These are phyloP conservation scores for Linnemannia exigua DNA, from an alignment of 192 early-diverging fungal species.

Conservation along the genomic window DNA sequence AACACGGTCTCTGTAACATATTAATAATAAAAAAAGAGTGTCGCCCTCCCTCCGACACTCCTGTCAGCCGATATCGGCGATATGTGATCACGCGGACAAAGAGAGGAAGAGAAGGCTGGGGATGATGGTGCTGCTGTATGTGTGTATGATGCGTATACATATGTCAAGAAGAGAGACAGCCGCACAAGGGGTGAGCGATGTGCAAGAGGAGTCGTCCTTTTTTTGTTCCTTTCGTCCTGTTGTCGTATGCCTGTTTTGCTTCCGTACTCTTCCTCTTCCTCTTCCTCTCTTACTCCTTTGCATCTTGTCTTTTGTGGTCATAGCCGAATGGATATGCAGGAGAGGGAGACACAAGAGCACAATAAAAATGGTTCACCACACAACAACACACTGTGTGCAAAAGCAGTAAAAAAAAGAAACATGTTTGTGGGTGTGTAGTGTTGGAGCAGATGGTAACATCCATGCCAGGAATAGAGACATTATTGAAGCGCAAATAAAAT, in stretches of 20 bases:
- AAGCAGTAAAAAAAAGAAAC: neutral
- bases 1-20: too few species aligned
- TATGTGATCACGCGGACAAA: neutral
- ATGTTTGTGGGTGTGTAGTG: too few species aligned
- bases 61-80: constrained; percentile 4
- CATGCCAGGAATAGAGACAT: constrained; percentile 3
- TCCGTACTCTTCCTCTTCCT: neutral
- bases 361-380: constrained; percentile 1
- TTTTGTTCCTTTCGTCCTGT: neutral
- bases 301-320: neutral
- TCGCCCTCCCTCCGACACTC: neutral
- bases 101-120: neutral
- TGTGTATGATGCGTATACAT: neutral
- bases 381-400: neutral
- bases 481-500: neutral
- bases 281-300: neutral
- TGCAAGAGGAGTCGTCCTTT: neutral
- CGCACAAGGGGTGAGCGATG: neutral
- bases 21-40: too few species aligned
- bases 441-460: constrained; percentile 9
- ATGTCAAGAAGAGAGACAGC: neutral
- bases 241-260: too few species aligned
- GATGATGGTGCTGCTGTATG: neutral
- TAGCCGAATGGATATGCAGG: constrained; percentile 8
- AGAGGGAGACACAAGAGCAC: neutral